Evolutionary conservation across 1,284 basidiomycete species (phyloP).

Genomic region (Agroathelia rolfsii): DNA sequence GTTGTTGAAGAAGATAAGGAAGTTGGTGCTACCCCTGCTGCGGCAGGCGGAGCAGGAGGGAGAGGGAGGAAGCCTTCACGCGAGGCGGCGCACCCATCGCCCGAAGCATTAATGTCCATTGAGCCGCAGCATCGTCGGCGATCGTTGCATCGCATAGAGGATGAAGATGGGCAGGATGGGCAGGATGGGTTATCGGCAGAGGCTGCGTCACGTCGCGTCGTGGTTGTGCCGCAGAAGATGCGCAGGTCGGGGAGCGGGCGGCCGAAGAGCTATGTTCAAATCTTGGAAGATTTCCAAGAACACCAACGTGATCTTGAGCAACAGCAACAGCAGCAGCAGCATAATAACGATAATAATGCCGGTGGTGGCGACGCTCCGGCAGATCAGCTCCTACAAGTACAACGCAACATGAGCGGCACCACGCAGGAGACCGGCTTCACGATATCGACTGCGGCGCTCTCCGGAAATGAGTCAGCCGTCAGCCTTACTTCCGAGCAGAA

Average conservation of each 20-base stretch:
- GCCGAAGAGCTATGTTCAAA: constrained; percentile 53
- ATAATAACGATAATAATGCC: too few relatives aligned
- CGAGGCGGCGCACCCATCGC: neutral
- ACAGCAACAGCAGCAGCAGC: too few relatives aligned
- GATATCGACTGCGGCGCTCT: too few relatives aligned
- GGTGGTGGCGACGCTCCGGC: too few relatives aligned
- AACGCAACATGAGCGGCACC: too few relatives aligned
- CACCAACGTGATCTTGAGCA: constrained; percentile 20
- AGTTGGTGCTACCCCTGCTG: constrained; percentile 8
- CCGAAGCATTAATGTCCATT: constrained; percentile 32
- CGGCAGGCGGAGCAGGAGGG: neutral
- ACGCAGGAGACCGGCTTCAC: too few relatives aligned
- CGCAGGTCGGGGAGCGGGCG: constrained; percentile 30
- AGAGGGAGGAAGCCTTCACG: neutral
- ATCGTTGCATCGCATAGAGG: constrained; percentile 16
- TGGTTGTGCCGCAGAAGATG: constrained; percentile 21
- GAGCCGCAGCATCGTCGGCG: constrained; percentile 21
- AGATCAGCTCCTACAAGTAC: too few relatives aligned
- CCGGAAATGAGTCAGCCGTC: too few relatives aligned
- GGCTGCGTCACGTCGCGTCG: constrained; percentile 12
- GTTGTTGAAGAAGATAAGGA: constrained; percentile 1
- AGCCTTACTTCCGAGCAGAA: too few relatives aligned
- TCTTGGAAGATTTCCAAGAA: constrained; percentile 52
- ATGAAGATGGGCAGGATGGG: constrained; percentile 4
- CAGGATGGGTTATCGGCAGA: constrained; percentile 12